Evolutionary conservation across 331 rosid species (phyloP).

Genomic region (Prunus yedoensis): DNA sequence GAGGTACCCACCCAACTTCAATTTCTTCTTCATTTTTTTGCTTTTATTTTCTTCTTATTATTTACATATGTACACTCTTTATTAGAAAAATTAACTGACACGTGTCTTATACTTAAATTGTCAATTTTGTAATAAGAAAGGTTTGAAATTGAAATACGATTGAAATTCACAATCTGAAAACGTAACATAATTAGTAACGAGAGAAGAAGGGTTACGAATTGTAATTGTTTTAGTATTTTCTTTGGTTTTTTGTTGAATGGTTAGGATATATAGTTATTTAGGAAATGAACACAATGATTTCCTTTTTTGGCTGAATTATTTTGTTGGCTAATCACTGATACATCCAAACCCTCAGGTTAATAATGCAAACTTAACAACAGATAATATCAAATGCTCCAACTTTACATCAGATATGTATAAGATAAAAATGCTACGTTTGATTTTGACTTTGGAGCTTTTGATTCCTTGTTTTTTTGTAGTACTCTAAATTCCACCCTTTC

Average conservation of each 20-base stretch:
- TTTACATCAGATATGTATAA: constrained; percentile 15
- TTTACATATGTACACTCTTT: background rate
- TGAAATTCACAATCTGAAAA: too few species aligned
- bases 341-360: too few species aligned
- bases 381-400: background rate
- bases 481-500: background rate
- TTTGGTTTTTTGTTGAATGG: background rate
- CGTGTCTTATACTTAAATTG: too few species aligned
- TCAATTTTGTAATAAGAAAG: background rate
- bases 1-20: constrained; percentile 40
- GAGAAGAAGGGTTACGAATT: background rate
- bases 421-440: constrained; percentile 29
- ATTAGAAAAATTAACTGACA: too few species aligned
- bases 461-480: background rate
- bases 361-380: background rate
- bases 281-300: background rate
- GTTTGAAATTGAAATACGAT: too few species aligned
- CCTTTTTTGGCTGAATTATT: too few species aligned
- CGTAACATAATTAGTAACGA: too few species aligned
- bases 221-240: background rate
- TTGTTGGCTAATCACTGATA: too few species aligned
- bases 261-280: background rate
- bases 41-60: background rate
- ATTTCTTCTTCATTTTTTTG: background rate
- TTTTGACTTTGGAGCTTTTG: constrained; percentile 27